These are phyloP conservation scores for Penicillium sp. DNA, from an alignment of 2,329 filamentous ascomycete species.

Conservation along the genomic window DNA sequence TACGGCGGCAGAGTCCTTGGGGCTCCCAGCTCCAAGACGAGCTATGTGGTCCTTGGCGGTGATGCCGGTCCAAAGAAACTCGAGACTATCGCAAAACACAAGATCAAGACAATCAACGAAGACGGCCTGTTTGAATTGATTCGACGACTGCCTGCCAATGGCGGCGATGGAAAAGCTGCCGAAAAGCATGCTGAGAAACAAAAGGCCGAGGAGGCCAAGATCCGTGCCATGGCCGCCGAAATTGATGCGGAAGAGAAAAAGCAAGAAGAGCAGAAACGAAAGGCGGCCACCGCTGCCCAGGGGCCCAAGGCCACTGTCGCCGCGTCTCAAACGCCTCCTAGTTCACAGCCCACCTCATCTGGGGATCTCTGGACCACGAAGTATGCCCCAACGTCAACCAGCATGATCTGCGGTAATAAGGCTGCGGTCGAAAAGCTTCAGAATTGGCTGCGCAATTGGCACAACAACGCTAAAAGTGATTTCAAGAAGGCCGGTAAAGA, in stretches of 20 bases:
- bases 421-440: slow-evolving; percentile 83
- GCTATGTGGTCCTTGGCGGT: slow-evolving; percentile 81
- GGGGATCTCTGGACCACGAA: slow-evolving; percentile 85
- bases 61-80: slow-evolving; percentile 95
- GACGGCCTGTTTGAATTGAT: slow-evolving; percentile 88
- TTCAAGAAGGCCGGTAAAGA: slow-evolving; percentile 83
- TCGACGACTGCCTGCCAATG: slow-evolving; percentile 72
- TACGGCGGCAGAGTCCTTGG: slow-evolving; percentile 89
- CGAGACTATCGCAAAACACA: slow-evolving; percentile 72
- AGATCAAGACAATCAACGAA: slow-evolving; percentile 90
- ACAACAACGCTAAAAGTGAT: slow-evolving; percentile 68
- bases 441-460: slow-evolving; percentile 79
- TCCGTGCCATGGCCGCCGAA: slow-evolving; percentile 73
- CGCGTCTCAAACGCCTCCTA: slow-evolving; percentile 46
- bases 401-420: slow-evolving; percentile 95
- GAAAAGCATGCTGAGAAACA: slow-evolving; percentile 81
- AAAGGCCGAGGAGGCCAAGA: slow-evolving; percentile 76
- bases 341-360: slow-evolving; percentile 42
- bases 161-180: slow-evolving; percentile 82
- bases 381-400: slow-evolving; percentile 80
- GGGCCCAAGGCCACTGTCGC: slow-evolving; percentile 29
- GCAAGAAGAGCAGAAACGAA: slow-evolving; percentile 35
- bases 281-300: slow-evolving; percentile 44
- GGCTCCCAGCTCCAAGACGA: slow-evolving; percentile 87
- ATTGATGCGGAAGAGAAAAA: slow-evolving; percentile 80